Evolutionary conservation across 768 basidiomycete species (phyloP), one percentile per base, ranked within the genome.

Genomic region (Boletus tomentosulus): DNA sequence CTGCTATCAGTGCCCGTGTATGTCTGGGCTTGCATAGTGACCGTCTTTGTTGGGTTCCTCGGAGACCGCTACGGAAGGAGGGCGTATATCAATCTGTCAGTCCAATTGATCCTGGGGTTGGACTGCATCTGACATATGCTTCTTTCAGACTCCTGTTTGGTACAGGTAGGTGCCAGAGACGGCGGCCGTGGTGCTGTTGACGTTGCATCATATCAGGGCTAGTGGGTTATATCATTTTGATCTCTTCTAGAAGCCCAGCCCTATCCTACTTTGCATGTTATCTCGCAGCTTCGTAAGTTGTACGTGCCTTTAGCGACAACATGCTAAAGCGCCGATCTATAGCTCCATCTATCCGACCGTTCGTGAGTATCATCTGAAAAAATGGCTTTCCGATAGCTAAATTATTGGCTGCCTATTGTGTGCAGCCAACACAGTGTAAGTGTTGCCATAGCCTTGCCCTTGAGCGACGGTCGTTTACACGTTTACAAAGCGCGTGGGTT

Each of bases 1-100:
- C 66, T 91, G 11, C 73, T 92, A 15, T 86, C 86, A 0, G 87
- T 90, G 4, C 88, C 89, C 2, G 85, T 89, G 28, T 90, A 90
- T 62, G 79, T 77, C 6, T 87, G 85, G 80, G 82, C 84, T 19
- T 86, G 86, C 59, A 66, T 87, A 35, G 71, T 87, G 61, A 90
- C 89, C 5, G 76, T 79, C 56, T 53, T 73, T 31, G 71, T 87
- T 44, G 87, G 87, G 16, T 74, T 84, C 54, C 31, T 33, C 31
- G 31, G 31, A 33, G 31, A 33, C 31, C 31, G 12, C 59, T 82
- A 78, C 25, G 80, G 80, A n/a, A 73, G 71, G 42, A 75, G 85
- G 22, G 81, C 73, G 39, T 72, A 78, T 56, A 79, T 86, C 50
- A 87, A 86, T 58, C 64, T 87, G 85, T 85, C 59, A 58, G 80